A percentile compares a stretch with the other conserved stretches of the same genome.
phyloP scores from a whole-genome alignment of 2,329 filamentous ascomycete species.

The Apiospora arundinis region DNA sequence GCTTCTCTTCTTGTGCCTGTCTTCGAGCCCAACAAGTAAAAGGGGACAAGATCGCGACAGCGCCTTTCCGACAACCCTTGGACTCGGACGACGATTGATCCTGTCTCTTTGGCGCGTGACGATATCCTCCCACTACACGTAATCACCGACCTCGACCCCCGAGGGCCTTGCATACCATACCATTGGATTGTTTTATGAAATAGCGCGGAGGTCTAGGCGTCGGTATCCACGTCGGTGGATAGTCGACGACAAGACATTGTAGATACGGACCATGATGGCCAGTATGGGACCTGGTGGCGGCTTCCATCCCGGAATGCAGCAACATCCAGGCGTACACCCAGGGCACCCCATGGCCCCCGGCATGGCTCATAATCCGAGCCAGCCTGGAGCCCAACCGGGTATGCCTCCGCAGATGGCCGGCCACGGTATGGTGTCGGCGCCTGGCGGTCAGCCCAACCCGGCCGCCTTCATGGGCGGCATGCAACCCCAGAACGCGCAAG shows the following conservation, averaged over 20 bases:
- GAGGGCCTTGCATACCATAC: conserved; percentile 10
- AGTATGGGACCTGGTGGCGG: conserved; percentile 66
- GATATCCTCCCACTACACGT: conserved; percentile 4
- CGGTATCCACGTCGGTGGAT: conserved; percentile 67
- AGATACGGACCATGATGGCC: conserved; percentile 67
- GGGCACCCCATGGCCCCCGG: conserved; percentile 69
- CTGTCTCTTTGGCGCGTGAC: conserved; percentile 6
- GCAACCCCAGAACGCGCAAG: conserved; percentile 70
- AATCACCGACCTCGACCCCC: conserved; percentile 25
- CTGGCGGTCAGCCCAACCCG: conserved; percentile 75
- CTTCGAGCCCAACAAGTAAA: not conserved
- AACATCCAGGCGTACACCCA: conserved; percentile 71
- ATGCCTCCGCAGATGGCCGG: conserved; percentile 71
- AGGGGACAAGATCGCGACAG: not conserved
- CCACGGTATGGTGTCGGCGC: conserved; percentile 74
- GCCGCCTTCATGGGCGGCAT: conserved; percentile 79
- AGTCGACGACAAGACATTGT: conserved; percentile 47
- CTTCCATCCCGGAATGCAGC: conserved; percentile 74
- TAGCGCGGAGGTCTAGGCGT: conserved; percentile 51
- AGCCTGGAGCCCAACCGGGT: conserved; percentile 70
- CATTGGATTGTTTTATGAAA: conserved; percentile 48
- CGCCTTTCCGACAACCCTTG: not conserved
- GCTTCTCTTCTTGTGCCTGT: conserved; percentile 7
- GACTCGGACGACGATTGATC: not conserved
- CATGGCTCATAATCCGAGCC: conserved; percentile 72